A percentile compares a stretch with the other conserved stretches of the same genome.
Conservation (phyloP, 2,329 filamentous ascomycete species). For the Leptoxyphium fumago region DNA sequence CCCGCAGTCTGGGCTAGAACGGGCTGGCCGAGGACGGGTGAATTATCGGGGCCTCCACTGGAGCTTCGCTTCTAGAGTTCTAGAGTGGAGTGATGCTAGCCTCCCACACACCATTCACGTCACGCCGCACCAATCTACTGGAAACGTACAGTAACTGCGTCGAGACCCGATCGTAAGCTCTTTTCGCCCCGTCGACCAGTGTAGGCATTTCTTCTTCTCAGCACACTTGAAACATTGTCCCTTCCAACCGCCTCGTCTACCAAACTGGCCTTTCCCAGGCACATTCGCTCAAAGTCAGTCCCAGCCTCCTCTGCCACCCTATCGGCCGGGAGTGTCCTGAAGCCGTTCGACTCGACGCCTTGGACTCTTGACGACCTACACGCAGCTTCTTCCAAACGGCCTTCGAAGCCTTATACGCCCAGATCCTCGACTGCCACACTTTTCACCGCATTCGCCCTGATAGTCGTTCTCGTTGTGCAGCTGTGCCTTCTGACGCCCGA, state of each 20-base stretch:
- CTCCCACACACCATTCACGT: too few relatives aligned
- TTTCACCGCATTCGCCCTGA: not conserved
- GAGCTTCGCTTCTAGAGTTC: too few relatives aligned
- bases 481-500: not conserved
- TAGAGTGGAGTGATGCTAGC: too few relatives aligned
- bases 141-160: too few relatives aligned
- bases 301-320: conserved; percentile 6
- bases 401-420: not conserved
- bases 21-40: too few relatives aligned
- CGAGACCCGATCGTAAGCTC: too few relatives aligned
- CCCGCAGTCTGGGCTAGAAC: too few relatives aligned
- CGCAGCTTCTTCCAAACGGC: not conserved
- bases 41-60: too few relatives aligned
- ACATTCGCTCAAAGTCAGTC: conserved; percentile 1
- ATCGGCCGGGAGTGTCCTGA: not conserved
- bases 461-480: not conserved
- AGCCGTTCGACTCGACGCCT: not conserved
- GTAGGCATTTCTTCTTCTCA: too few relatives aligned
- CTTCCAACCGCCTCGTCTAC: not conserved
- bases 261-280: not conserved
- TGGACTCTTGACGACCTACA: not conserved
- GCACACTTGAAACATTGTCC: not conserved
- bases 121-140: too few relatives aligned
- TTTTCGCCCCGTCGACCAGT: too few relatives aligned
- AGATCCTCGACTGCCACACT: not conserved